A percentile compares a stretch with the other conserved stretches of the same genome.
Conservation (phyloP, 768 basidiomycete genomes). For the Naganishia randhawae region DNA sequence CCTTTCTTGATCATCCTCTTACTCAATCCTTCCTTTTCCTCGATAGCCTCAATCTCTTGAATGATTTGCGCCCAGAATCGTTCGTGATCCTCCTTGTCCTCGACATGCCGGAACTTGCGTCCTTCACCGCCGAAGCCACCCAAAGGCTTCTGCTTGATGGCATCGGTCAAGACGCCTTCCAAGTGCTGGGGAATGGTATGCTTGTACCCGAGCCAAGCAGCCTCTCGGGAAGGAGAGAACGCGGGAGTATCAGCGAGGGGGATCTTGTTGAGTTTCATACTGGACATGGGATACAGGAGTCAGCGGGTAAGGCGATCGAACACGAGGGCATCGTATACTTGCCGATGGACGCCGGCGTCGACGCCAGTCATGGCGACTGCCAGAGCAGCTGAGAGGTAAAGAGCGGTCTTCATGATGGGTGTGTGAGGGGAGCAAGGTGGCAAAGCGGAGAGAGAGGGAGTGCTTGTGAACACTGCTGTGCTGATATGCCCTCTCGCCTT, state of each 20-base stretch:
- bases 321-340: slow-evolving; percentile 33
- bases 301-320: slow-evolving; percentile 39
- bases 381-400: slow-evolving; percentile 43
- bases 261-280: slow-evolving; percentile 84
- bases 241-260: slow-evolving; percentile 50
- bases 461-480: not conserved
- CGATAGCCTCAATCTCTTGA: slow-evolving; percentile 31
- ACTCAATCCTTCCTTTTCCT: slow-evolving; percentile 9
- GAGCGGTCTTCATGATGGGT: slow-evolving; percentile 45
- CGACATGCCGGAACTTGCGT: slow-evolving; percentile 8
- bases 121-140: slow-evolving; percentile 57
- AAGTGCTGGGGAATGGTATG: slow-evolving; percentile 63
- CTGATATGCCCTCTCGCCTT: slow-evolving; percentile 10
- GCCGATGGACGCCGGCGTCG: slow-evolving; percentile 51
- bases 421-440: not conserved
- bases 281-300: slow-evolving; percentile 51
- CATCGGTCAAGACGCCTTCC: slow-evolving; percentile 34
- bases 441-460: not conserved
- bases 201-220: slow-evolving; percentile 85
- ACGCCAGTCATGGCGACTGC: slow-evolving; percentile 42
- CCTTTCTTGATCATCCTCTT: slow-evolving; percentile 50
- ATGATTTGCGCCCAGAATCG: slow-evolving; percentile 51
- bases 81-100: slow-evolving; percentile 59
- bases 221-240: slow-evolving; percentile 54
- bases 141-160: slow-evolving; percentile 57